A percentile compares a stretch with the other conserved stretches of the same genome.
Evolutionary conservation across 805 yeast species (phyloP).

Genomic region (Sporopachydermia quercuum): DNA sequence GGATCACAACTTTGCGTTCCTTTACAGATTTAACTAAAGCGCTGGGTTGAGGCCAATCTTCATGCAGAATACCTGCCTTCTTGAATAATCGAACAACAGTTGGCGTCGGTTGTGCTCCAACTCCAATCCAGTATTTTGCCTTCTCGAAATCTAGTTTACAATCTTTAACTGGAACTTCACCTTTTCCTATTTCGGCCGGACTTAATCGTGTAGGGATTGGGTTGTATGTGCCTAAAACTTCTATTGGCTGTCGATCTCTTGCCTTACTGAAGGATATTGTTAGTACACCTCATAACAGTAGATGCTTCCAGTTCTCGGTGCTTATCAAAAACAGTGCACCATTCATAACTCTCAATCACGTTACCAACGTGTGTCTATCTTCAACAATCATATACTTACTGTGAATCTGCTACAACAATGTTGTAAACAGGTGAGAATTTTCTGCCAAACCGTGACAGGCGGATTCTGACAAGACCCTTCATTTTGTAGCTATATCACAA

Average conservation of each 20-base stretch:
- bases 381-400: slow-evolving; percentile 11
- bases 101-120: slow-evolving; percentile 89
- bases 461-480: slow-evolving; percentile 70
- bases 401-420: slow-evolving; percentile 71
- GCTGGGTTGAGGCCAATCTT: slow-evolving; percentile 20
- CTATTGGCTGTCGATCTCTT: slow-evolving; percentile 81
- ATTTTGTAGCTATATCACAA: too few species aligned
- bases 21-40: neutral
- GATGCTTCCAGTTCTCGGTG: too few species aligned
- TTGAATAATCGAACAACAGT: slow-evolving; percentile 60
- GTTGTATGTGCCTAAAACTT: slow-evolving; percentile 87
- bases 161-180: slow-evolving; percentile 54
- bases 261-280: slow-evolving; percentile 28
- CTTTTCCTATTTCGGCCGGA: slow-evolving; percentile 40
- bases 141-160: slow-evolving; percentile 75
- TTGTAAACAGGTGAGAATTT: slow-evolving; percentile 78
- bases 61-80: slow-evolving; percentile 53
- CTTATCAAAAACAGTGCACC: too few species aligned
- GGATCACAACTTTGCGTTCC: neutral
- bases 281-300: too few species aligned
- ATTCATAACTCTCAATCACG: too few species aligned
- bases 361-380: neutral
- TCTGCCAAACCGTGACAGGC: slow-evolving; percentile 89
- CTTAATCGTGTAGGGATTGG: slow-evolving; percentile 65
- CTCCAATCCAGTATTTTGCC: slow-evolving; percentile 92